A percentile compares a stretch with the other conserved stretches of the same genome.
These are phyloP conservation scores for Eruca vesicaria DNA, from an alignment of 441 rosid genomes.

Conservation along the genomic window DNA sequence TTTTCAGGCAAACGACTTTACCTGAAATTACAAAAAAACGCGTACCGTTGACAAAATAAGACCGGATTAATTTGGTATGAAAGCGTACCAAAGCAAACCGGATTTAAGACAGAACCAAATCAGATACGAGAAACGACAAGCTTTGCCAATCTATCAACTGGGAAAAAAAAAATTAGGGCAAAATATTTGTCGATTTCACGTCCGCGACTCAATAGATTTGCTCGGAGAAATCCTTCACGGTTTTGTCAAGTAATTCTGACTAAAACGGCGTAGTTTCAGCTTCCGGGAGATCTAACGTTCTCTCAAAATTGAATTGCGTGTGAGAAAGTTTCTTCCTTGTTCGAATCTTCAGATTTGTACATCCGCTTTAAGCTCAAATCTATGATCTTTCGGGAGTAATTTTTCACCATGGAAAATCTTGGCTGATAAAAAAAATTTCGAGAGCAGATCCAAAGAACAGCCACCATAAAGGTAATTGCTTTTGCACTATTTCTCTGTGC, in stretches of 20 bases:
- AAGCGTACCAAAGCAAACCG: constrained; percentile 3
- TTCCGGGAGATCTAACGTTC: constrained; percentile 13
- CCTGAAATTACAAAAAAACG: too few relatives aligned
- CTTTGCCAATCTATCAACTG: constrained; percentile 53
- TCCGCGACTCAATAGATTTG: constrained; percentile 45
- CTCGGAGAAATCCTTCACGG: constrained; percentile 33
- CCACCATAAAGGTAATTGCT: constrained; percentile 6
- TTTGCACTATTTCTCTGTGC: not conserved
- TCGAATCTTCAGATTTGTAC: not conserved
- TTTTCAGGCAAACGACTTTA: too few relatives aligned
- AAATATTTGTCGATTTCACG: constrained; percentile 45
- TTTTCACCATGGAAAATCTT: not conserved
- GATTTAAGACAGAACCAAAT: constrained; percentile 30
- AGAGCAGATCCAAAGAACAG: not conserved
- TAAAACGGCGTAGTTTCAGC: constrained; percentile 16
- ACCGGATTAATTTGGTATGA: too few relatives aligned
- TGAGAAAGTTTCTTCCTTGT: not conserved
- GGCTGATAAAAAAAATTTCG: not conserved
- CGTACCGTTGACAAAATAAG: too few relatives aligned
- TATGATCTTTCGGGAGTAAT: constrained; percentile 16
- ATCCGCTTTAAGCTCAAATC: constrained; percentile 17
- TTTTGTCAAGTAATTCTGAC: constrained; percentile 25
- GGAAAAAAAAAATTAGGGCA: constrained; percentile 40
- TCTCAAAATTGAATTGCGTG: not conserved
- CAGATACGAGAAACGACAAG: constrained; percentile 15